Conservation (phyloP, 1,284 basidiomycete species). For the Xerocomus cyaneibrunnescens region DNA sequence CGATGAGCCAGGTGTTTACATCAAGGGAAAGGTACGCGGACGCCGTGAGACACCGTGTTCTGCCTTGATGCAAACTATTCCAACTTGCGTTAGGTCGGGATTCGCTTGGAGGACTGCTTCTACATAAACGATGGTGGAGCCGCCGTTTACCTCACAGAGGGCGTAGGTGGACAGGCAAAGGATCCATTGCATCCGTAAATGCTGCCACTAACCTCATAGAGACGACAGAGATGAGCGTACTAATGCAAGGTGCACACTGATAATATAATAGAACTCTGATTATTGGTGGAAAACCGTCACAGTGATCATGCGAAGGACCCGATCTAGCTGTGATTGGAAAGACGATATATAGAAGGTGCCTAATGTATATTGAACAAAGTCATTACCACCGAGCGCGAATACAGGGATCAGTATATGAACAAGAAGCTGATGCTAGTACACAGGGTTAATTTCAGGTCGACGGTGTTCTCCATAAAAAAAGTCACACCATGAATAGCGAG, state of each 20-base stretch:
- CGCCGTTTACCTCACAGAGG: constrained; percentile 58
- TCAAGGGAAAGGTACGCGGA: constrained; percentile 60
- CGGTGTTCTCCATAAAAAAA: constrained; percentile 17
- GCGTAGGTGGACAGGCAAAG: constrained; percentile 57
- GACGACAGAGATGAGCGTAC: constrained; percentile 23
- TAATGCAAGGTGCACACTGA: background rate
- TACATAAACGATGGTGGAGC: constrained; percentile 58
- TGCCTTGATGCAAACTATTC: constrained; percentile 2
- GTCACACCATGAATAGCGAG: constrained; percentile 4
- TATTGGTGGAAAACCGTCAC: no score
- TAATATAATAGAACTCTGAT: no score
- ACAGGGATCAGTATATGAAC: constrained; percentile 33
- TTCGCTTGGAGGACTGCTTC: constrained; percentile 83
- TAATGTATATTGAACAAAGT: constrained; percentile 24
- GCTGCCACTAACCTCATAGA: constrained; percentile 11
- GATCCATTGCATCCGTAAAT: constrained; percentile 52
- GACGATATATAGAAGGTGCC: constrained; percentile 9
- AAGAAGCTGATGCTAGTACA: constrained; percentile 30
- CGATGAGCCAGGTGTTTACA: constrained; percentile 83
- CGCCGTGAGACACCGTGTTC: background rate
- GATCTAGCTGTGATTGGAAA: constrained; percentile 7
- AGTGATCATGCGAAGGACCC: background rate
- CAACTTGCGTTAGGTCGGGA: constrained; percentile 52
- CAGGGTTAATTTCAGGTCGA: constrained; percentile 18
- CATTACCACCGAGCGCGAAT: constrained; percentile 29